Conservation (phyloP, 192 early-diverging fungal genomes). For the Backusella luteola region DNA sequence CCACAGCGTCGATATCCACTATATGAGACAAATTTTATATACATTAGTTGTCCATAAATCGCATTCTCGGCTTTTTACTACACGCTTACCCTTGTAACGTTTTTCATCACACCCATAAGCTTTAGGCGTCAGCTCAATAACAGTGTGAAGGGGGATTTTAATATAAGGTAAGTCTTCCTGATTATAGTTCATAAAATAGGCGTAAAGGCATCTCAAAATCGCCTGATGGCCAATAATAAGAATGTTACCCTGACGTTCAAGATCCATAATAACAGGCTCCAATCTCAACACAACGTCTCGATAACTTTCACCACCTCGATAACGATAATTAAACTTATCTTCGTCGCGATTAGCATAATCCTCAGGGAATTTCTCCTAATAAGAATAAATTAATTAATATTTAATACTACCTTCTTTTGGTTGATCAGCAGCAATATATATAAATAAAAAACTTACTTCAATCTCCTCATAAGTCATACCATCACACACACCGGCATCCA, state of each 20-base stretch:
- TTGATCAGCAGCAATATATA: no score
- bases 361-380: slow-evolving; percentile 77
- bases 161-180: slow-evolving; percentile 98
- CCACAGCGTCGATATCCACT: slow-evolving; percentile 96
- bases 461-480: slow-evolving; percentile 99
- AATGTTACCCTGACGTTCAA: slow-evolving; percentile 96
- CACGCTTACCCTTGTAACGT: slow-evolving; percentile 70
- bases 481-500: slow-evolving; percentile 97
- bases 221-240: slow-evolving; percentile 98
- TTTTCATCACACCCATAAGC: slow-evolving; percentile 97
- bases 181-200: slow-evolving; percentile 92
- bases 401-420: no score
- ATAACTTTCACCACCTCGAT: slow-evolving; percentile 80
- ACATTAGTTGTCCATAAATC: neutral
- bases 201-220: slow-evolving; percentile 95
- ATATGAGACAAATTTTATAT: neutral
- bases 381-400: neutral
- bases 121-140: slow-evolving; percentile 95
- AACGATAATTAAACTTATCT: slow-evolving; percentile 95
- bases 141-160: slow-evolving; percentile 97
- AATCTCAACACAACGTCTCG: slow-evolving; percentile 92
- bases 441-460: slow-evolving; percentile 45
- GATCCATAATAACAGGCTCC: slow-evolving; percentile 99
- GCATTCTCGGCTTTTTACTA: neutral
- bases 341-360: slow-evolving; percentile 94